phyloP scores from a whole-genome alignment of 768 basidiomycete genomes.

The Podaxis sp. region DNA sequence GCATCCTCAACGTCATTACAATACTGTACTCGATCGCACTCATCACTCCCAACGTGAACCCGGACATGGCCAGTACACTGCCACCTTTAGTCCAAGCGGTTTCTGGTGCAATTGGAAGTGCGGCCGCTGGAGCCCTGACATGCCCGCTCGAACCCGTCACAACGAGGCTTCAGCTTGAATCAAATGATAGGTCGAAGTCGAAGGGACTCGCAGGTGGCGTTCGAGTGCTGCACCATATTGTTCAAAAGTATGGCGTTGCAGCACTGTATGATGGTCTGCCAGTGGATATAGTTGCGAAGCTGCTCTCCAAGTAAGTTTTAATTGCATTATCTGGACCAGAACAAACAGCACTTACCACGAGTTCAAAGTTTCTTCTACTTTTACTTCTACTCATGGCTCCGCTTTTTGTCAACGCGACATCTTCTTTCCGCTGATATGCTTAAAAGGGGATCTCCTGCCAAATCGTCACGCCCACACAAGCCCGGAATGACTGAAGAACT shows the following conservation, averaged over 20 bases:
- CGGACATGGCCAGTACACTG: constrained; percentile 54
- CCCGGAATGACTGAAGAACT: constrained; percentile 49
- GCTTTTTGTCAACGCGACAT: constrained; percentile 38
- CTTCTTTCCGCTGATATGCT: constrained; percentile 18
- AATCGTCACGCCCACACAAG: constrained; percentile 24
- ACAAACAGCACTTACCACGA: neutral
- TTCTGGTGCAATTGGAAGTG: constrained; percentile 57
- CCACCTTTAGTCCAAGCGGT: constrained; percentile 61
- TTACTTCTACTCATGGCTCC: constrained; percentile 54
- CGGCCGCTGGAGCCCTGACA: constrained; percentile 48
- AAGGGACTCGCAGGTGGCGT: constrained; percentile 31
- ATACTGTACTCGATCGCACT: no score
- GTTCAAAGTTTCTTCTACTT: constrained; percentile 55
- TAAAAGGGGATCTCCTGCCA: neutral
- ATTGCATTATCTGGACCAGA: neutral
- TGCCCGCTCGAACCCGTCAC: constrained; percentile 64
- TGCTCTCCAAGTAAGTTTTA: constrained; percentile 48
- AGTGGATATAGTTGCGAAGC: constrained; percentile 52
- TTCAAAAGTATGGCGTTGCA: constrained; percentile 38
- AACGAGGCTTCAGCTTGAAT: constrained; percentile 46
- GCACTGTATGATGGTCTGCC: constrained; percentile 53
- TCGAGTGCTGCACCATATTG: constrained; percentile 37
- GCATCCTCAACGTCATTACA: no score
- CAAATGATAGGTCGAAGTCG: constrained; percentile 22
- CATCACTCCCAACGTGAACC: neutral